Evolutionary conservation across 768 basidiomycete species (phyloP), one percentile per base, ranked within the genome.

Genomic region (Gautieria morchelliformis): DNA sequence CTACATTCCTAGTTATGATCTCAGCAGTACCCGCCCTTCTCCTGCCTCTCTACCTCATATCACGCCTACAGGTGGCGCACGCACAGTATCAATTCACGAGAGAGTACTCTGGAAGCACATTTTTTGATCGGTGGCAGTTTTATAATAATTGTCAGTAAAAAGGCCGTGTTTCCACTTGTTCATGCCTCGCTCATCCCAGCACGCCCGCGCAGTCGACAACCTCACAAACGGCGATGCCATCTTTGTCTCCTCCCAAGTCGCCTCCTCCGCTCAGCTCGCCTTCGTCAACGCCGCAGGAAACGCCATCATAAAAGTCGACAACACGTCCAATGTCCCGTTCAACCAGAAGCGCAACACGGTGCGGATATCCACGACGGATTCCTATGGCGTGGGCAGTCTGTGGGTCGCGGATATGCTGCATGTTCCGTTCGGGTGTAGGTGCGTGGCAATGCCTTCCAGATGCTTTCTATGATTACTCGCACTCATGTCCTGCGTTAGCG

Each of bases 41-140:
- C 10, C 4, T 33, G 5, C 39, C 41, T 45, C 55, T 48, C 32
- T 24, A 12, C 19, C 22, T 48, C 5, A 27, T 37, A 37, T 5
- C 35, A 14, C 35, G 14, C 10, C 35, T 9, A 37, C 35, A 37
- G 19, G 1, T n/a, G 30, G 53, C 30, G n/a, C 20, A 49, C 14
- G 48, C 19, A 14, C 32, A 48, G 24, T 84, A 87, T 68, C 67
- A 75, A 53, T 66, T 84, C 50, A 75, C 77, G 22, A 77, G 77
- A 63, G 76, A 79, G 56, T 86, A 83, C 67, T 64, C 76, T 4
- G 85, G 86, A 1, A 64, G 74, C n/a, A 73, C 66, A 6, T 87
- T 88, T 67, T 87, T 87, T 61, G 70, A 87, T 53, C 76, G 74
- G 11, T 87, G 85, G 85, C 69, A 72, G n/a, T 86, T 82, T 65